Conservation (phyloP, 2,329 filamentous ascomycete genomes). For the Pestalotiopsis fici region DNA sequence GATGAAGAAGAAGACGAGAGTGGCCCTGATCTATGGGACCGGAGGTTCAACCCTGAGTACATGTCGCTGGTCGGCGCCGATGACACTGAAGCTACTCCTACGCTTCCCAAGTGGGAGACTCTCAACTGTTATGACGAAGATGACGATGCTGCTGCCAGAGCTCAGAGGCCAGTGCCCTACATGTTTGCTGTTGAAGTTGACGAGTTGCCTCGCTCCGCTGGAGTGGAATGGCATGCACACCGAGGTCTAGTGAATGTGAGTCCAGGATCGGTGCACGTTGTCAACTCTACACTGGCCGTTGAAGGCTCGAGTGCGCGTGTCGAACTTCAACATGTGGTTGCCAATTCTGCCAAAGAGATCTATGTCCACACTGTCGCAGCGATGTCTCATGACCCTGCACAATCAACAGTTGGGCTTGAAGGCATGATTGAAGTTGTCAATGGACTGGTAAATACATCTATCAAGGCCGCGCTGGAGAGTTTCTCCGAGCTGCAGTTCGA, state of each 20-base stretch:
- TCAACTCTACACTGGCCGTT: not conserved
- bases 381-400: not conserved
- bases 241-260: slow-evolving; percentile 52
- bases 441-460: not conserved
- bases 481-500: not conserved
- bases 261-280: slow-evolving; percentile 21
- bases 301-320: not conserved
- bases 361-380: not conserved
- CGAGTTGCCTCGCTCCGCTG: slow-evolving; percentile 71
- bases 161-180: slow-evolving; percentile 51
- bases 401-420: not conserved
- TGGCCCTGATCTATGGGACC: slow-evolving; percentile 69
- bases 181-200: slow-evolving; percentile 77
- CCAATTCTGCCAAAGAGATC: slow-evolving; percentile 10
- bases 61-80: slow-evolving; percentile 37
- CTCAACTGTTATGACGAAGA: slow-evolving; percentile 36
- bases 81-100: slow-evolving; percentile 24
- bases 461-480: not conserved
- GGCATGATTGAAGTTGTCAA: not conserved
- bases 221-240: slow-evolving; percentile 82
- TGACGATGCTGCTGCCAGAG: slow-evolving; percentile 12
- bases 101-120: slow-evolving; percentile 53
- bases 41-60: slow-evolving; percentile 56
- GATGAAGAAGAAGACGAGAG: slow-evolving; percentile 50
- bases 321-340: slow-evolving; percentile 24